Conservation (phyloP, 495 filamentous ascomycete genomes). For the Aspergillus asperescens region DNA sequence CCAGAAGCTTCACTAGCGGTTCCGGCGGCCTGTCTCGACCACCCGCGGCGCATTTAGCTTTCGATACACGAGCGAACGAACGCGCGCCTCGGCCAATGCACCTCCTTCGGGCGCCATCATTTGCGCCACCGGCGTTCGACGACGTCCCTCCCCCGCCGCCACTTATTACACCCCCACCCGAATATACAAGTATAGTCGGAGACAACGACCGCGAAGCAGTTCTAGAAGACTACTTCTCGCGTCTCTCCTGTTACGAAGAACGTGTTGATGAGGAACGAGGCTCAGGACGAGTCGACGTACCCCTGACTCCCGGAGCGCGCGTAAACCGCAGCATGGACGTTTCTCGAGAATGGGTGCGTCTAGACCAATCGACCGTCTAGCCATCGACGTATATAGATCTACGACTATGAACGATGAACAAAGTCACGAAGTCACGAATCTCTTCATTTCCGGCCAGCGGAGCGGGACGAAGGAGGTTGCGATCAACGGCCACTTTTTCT, state of each 20-base stretch:
- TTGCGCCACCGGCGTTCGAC: conserved; percentile 87
- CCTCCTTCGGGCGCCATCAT: conserved; percentile 79
- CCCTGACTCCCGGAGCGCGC: conserved; percentile 64
- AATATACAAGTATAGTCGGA: conserved; percentile 80
- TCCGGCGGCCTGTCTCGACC: conserved; percentile 45
- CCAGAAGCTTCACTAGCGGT: conserved; percentile 44
- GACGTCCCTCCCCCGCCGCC: conserved; percentile 82
- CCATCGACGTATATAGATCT: not conserved
- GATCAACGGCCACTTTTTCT: conserved; percentile 3
- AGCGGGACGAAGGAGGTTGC: conserved; percentile 13
- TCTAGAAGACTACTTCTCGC: conserved; percentile 85
- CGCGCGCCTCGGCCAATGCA: conserved; percentile 66
- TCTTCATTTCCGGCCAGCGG: conserved; percentile 6
- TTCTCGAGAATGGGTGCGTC: conserved; percentile 49
- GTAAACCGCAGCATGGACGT: conserved; percentile 66
- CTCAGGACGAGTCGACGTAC: conserved; percentile 54
- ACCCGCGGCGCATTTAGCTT: conserved; percentile 43
- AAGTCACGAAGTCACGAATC: conserved; percentile 31
- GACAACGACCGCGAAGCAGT: conserved; percentile 67
- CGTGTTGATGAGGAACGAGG: conserved; percentile 51
- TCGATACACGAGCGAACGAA: conserved; percentile 27
- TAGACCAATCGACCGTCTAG: conserved; percentile 37
- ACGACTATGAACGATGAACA: conserved; percentile 5
- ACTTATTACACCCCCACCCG: conserved; percentile 77
- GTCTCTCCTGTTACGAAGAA: conserved; percentile 55